Evolutionary conservation across 2,329 filamentous ascomycete species (phyloP), one percentile per base, ranked within the genome.

Genomic region (Botrytis deweyae): DNA sequence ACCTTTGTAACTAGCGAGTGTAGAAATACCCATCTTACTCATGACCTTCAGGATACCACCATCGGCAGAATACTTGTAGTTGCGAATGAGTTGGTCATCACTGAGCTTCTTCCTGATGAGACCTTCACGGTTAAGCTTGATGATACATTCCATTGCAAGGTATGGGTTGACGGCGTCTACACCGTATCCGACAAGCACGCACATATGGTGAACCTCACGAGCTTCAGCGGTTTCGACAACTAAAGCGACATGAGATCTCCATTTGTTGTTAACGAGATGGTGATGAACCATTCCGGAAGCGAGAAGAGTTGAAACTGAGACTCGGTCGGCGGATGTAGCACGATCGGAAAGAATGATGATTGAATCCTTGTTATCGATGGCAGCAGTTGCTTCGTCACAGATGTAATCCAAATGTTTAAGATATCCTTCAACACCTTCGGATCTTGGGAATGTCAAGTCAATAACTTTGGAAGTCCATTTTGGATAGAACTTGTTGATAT

Each of bases 1-100:
- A 81, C 95, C 95, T 87, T 98, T 98, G 87, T 98, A 98, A 78
- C 92, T 95, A 81, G 95, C 94, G 64, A 98, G 87, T 46, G 95
- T 98, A 10, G 95, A 98, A 77, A 98, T 98, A 86, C 95, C 95
- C 95, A 98, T 98, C 87, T 98, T 98, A 83, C 92, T 96, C 95
- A 98, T 98, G 82, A 98, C 95, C 84, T 98, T 98, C 77, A 98
- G 87, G 77, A 98, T 97, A 85, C 95, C 95, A 81, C 95, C 95
- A 78, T 98, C 95, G 80, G 93, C 95, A 76, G 95, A 98, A 83
- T 97, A 93, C 85, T 97, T 97, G 88, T 98, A 98, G 86, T 98
- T 98, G 80, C 92, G 90, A 78, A 98, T 95, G 73, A 98, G 90
- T 79, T 91, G 88, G 75, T 97, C 91, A 74, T 96, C 89, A 33